phyloP scores from a whole-genome alignment of 2,329 filamentous ascomycete genomes.

The Epicoccum sorghinum region DNA sequence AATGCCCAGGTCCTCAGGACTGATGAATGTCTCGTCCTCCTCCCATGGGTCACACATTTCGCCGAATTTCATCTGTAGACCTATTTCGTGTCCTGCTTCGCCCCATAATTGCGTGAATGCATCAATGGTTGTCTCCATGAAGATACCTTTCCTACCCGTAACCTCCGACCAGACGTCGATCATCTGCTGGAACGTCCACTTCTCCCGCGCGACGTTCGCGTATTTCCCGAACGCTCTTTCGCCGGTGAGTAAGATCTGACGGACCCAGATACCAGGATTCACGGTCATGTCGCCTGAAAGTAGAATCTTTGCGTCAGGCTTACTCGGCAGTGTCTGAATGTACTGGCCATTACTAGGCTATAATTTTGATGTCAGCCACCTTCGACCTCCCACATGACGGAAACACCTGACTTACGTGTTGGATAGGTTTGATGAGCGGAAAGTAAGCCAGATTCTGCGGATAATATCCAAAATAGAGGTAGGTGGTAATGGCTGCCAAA shows the following conservation, averaged over 20 bases:
- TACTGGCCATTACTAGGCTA: conserved; percentile 28
- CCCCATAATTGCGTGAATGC: conserved; percentile 30
- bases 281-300: conserved; percentile 37
- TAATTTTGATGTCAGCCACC: not conserved
- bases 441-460: conserved; percentile 40
- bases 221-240: conserved; percentile 31
- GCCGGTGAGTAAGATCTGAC: conserved; percentile 28
- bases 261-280: conserved; percentile 38
- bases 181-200: conserved; percentile 34
- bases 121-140: conserved; percentile 26
- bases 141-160: conserved; percentile 35
- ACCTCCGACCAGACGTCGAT: conserved; percentile 34
- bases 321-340: conserved; percentile 33
- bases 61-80: conserved; percentile 35
- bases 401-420: conserved; percentile 22
- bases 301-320: conserved; percentile 29
- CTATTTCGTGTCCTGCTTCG: conserved; percentile 29
- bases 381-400: not conserved
- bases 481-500: conserved; percentile 36
- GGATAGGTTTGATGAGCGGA: conserved; percentile 31
- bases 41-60: conserved; percentile 36
- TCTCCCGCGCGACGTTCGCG: conserved; percentile 34
- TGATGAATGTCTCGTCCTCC: conserved; percentile 29
- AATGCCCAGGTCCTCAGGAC: conserved; percentile 32
- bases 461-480: conserved; percentile 40